Conservation (phyloP, 2,329 filamentous ascomycete genomes). For the Alternaria consortialis region DNA sequence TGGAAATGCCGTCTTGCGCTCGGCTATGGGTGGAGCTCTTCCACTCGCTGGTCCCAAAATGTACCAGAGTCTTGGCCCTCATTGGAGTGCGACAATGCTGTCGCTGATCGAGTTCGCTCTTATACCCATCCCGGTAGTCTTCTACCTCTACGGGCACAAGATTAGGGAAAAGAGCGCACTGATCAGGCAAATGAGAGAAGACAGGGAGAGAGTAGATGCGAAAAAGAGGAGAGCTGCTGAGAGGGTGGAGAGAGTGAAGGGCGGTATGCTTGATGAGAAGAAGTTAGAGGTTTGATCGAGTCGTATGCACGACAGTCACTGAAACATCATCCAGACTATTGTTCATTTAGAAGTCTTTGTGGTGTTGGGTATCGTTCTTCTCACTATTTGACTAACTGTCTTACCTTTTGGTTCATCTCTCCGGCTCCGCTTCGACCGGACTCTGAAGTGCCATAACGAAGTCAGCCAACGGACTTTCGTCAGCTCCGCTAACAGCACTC, state of each 20-base stretch:
- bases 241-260: slow-evolving; percentile 54
- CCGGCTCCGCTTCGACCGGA: too few relatives aligned
- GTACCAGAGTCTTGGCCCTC: slow-evolving; percentile 67
- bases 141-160: slow-evolving; percentile 70
- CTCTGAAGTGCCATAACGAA: too few relatives aligned
- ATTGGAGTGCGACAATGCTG: slow-evolving; percentile 81
- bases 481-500: slow-evolving; percentile 11
- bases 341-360: neutral
- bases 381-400: too few relatives aligned
- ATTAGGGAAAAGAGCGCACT: slow-evolving; percentile 65
- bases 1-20: slow-evolving; percentile 78
- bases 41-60: slow-evolving; percentile 78
- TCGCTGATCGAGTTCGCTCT: slow-evolving; percentile 76
- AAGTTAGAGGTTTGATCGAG: slow-evolving; percentile 21
- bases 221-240: slow-evolving; percentile 51
- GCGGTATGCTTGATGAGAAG: slow-evolving; percentile 15
- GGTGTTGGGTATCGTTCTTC: too few relatives aligned
- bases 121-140: slow-evolving; percentile 82
- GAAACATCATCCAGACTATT: neutral
- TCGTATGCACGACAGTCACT: neutral
- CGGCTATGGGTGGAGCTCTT: slow-evolving; percentile 77
- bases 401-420: too few relatives aligned
- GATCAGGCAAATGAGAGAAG: slow-evolving; percentile 59
- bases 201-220: slow-evolving; percentile 53
- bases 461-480: neutral